These are phyloP conservation scores for Phoma sp. DNA, from an alignment of 2,329 filamentous ascomycete species.

Conservation along the genomic window DNA sequence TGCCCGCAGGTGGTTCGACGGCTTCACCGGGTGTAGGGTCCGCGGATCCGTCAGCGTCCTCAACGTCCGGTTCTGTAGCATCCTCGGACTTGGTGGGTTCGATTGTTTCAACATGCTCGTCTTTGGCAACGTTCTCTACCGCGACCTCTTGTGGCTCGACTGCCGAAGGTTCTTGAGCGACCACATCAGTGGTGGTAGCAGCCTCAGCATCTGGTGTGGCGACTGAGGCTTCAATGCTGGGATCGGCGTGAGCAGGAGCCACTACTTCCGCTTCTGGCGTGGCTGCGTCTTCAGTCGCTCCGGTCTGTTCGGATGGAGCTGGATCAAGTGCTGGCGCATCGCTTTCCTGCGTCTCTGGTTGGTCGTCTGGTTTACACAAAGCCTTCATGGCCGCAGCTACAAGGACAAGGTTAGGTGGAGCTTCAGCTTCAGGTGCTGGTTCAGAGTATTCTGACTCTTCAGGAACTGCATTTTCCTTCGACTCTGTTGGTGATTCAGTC, in stretches of 20 bases:
- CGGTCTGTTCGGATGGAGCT: background rate
- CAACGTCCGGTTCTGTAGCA: background rate
- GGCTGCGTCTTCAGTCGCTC: background rate
- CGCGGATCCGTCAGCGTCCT: background rate
- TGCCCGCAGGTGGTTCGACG: background rate
- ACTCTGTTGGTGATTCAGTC: background rate
- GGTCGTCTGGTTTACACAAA: constrained; percentile 1
- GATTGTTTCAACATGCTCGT: background rate
- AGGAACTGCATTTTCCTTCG: background rate
- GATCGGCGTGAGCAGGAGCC: background rate
- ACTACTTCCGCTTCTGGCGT: background rate
- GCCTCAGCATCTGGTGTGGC: background rate
- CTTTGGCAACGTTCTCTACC: background rate
- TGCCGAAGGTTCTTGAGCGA: background rate
- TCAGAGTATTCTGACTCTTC: background rate
- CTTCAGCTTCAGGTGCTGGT: constrained; percentile 2
- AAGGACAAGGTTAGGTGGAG: constrained; percentile 8
- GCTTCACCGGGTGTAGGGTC: background rate
- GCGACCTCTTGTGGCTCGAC: background rate
- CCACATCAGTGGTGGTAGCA: background rate
- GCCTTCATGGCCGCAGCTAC: constrained; percentile 9
- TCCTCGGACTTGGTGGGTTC: background rate
- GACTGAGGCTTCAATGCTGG: background rate
- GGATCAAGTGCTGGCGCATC: background rate
- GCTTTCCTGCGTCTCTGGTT: background rate